These are phyloP conservation scores for Podaxis sp. DNA, from an alignment of 768 basidiomycete genomes.

Conservation along the genomic window DNA sequence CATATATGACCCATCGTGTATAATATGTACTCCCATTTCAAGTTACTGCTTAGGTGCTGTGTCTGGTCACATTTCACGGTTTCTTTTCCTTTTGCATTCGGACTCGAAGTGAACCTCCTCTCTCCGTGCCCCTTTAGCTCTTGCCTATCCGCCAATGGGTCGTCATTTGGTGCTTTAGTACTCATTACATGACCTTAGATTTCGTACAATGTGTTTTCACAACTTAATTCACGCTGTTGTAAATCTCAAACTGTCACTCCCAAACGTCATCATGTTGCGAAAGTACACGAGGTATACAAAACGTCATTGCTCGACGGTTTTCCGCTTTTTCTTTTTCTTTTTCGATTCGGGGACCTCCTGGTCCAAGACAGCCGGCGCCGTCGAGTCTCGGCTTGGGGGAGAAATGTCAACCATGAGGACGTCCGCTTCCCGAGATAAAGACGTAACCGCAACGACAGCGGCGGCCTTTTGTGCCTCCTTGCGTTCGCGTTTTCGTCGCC, in stretches of 20 bases:
- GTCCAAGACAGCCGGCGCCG: not conserved
- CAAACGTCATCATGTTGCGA: not conserved
- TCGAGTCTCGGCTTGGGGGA: not conserved
- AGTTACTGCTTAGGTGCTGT: not conserved
- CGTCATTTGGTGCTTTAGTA: not conserved
- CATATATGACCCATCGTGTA: conserved; percentile 2
- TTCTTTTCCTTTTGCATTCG: conserved; percentile 7
- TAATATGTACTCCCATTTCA: conserved; percentile 3
- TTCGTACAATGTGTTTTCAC: not conserved
- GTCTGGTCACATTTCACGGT: not conserved
- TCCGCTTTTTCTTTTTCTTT: conserved; percentile 23
- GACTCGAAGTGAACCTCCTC: not conserved
- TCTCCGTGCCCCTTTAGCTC: not conserved
- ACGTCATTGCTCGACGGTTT: not conserved
- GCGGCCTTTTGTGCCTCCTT: conserved; percentile 14
- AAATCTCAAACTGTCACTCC: not conserved
- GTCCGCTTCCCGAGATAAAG: not conserved
- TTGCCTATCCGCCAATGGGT: not conserved
- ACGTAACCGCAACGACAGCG: not conserved
- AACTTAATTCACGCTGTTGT: not conserved
- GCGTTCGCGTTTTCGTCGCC: conserved; percentile 11
- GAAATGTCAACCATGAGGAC: not conserved
- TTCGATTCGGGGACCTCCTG: conserved; percentile 2
- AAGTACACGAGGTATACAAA: not conserved
- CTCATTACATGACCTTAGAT: conserved; percentile 2